phyloP scores from a whole-genome alignment of 495 filamentous ascomycete genomes.

The Aspergillus coremiiformis region DNA sequence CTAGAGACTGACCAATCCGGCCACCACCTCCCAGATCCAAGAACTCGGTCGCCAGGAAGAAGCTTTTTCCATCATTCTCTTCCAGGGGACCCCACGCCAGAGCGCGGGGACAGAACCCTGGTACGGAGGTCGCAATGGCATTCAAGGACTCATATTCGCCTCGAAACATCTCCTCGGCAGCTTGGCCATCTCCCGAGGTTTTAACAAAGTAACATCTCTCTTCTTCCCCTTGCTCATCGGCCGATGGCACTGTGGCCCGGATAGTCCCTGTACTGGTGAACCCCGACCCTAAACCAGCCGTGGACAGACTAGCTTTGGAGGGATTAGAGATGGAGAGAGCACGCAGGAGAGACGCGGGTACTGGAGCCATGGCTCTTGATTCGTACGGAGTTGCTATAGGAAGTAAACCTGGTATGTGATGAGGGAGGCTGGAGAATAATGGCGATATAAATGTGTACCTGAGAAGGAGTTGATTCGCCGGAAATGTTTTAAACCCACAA shows the following conservation, averaged over 20 bases:
- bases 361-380: conserved; percentile 18
- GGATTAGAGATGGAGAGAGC: conserved; percentile 58
- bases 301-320: conserved; percentile 43
- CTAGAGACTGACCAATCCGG: conserved; percentile 45
- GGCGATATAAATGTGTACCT: neutral
- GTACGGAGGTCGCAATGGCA: conserved; percentile 62
- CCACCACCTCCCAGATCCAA: conserved; percentile 49
- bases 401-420: neutral
- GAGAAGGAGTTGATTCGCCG: neutral
- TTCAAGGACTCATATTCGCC: conserved; percentile 82
- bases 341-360: conserved; percentile 53
- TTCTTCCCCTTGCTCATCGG: conserved; percentile 37
- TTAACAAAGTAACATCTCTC: conserved; percentile 73
- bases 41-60: conserved; percentile 77
- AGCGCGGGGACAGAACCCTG: conserved; percentile 65
- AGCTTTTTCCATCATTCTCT: conserved; percentile 38
- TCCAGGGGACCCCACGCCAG: conserved; percentile 60
- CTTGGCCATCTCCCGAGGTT: conserved; percentile 51
- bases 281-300: conserved; percentile 60
- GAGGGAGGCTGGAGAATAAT: neutral
- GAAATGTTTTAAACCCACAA: conserved; percentile 10
- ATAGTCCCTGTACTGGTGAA: conserved; percentile 71
- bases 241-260: conserved; percentile 34
- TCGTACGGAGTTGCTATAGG: neutral
- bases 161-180: conserved; percentile 71